Percentiles rank a stretch among this genome's conserved stretches.
These are phyloP conservation scores for Malassezia japonica DNA, from an alignment of 1,284 basidiomycete genomes.

Conservation along the genomic window DNA sequence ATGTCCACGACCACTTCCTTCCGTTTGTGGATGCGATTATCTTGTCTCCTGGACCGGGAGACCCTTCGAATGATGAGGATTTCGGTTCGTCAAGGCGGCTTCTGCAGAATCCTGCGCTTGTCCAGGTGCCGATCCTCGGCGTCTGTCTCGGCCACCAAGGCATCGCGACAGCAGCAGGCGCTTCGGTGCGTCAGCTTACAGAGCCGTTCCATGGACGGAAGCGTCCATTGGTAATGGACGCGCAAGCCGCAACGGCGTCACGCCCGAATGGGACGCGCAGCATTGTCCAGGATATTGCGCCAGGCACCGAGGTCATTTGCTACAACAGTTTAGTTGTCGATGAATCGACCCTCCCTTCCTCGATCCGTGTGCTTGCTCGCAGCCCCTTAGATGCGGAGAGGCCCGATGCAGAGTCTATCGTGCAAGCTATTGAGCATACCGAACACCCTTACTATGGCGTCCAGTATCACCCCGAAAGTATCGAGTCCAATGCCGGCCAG, in stretches of 20 bases:
- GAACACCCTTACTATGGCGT: slow-evolving; percentile 69
- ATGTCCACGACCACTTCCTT: slow-evolving; percentile 25
- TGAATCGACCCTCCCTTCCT: slow-evolving; percentile 47
- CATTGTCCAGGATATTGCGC: slow-evolving; percentile 57
- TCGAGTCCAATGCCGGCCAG: slow-evolving; percentile 29
- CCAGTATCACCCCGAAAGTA: slow-evolving; percentile 76
- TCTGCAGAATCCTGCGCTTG: slow-evolving; percentile 21
- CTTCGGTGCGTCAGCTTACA: slow-evolving; percentile 36
- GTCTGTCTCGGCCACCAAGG: slow-evolving; percentile 90
- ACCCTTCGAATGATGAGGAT: slow-evolving; percentile 27
- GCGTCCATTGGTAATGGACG: slow-evolving; percentile 21
- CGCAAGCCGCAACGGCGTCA: not conserved
- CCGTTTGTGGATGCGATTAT: slow-evolving; percentile 42
- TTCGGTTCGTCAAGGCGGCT: slow-evolving; percentile 35
- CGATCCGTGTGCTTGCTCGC: slow-evolving; percentile 52
- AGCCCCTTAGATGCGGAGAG: not conserved
- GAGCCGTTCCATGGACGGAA: slow-evolving; percentile 31
- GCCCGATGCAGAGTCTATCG: slow-evolving; percentile 10
- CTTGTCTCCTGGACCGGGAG: slow-evolving; percentile 41
- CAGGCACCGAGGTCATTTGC: slow-evolving; percentile 63
- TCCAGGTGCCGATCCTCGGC: slow-evolving; percentile 63
- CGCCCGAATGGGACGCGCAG: slow-evolving; percentile 49
- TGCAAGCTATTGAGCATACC: slow-evolving; percentile 40
- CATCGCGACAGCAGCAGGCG: slow-evolving; percentile 69
- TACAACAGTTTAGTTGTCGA: slow-evolving; percentile 59